phyloP scores from a whole-genome alignment of 768 basidiomycete genomes.

The Pleurotus tuoliensis region DNA sequence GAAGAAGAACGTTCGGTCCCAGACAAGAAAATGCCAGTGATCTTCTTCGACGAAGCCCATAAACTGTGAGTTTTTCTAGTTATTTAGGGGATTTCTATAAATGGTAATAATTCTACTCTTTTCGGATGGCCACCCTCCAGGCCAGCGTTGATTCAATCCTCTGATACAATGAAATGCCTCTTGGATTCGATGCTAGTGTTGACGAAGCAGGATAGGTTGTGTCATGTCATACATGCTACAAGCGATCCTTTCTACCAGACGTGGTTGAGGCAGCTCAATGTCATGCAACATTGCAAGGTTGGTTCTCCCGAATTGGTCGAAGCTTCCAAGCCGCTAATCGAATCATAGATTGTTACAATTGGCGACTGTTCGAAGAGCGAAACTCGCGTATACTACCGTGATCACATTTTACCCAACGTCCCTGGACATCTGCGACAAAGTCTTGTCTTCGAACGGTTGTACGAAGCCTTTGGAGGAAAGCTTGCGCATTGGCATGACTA shows the following conservation, averaged over 20 bases:
- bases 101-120: not conserved
- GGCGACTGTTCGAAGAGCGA: constrained; percentile 77
- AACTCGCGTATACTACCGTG: constrained; percentile 60
- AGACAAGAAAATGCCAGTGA: constrained; percentile 67
- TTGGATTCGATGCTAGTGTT: constrained; percentile 84
- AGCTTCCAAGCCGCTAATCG: not conserved
- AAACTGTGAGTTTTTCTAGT: constrained; percentile 49
- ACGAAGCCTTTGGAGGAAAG: constrained; percentile 81
- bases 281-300: constrained; percentile 83
- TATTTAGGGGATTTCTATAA: not conserved
- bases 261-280: constrained; percentile 75
- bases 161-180: constrained; percentile 79
- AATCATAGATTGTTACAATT: constrained; percentile 63
- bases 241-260: constrained; percentile 85
- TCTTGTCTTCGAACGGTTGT: constrained; percentile 69
- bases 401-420: constrained; percentile 63
- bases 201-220: constrained; percentile 84
- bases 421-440: constrained; percentile 52
- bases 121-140: constrained; percentile 26
- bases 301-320: not conserved
- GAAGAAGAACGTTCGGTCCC: constrained; percentile 28
- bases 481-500: constrained; percentile 82
- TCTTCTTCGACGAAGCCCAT: constrained; percentile 86
- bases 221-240: constrained; percentile 78
- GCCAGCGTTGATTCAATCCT: constrained; percentile 71